Evolutionary conservation across 306 rosid genomes (phyloP), one percentile per base, ranked within the genome.

Genomic region (Calophaca sinica): DNA sequence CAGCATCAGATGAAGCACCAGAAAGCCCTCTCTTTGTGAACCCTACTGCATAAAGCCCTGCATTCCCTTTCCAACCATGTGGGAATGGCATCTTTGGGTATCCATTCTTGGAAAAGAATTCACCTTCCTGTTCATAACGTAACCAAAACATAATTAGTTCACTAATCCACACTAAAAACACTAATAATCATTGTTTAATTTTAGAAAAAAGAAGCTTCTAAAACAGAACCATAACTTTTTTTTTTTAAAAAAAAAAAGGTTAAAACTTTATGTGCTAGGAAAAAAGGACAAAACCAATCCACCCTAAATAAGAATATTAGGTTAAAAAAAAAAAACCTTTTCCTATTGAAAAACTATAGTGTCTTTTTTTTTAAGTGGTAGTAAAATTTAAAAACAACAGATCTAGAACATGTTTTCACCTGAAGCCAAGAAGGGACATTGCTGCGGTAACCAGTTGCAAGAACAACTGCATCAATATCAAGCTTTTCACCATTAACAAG

Each of bases 361-460:
- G 26, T 20, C 26, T 20, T 20, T 20, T 20, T 20, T 20, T 20
- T 20, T 20, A 20, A 20, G 26, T 20, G 26, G 26, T 20, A 20
- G 26, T 20, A 2, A 41, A 41, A 7, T 2, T 7, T 7, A 5
- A 62, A 52, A 79, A 54, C 5, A 64, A 62, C 3, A 2, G 63
- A 77, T 39, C 11, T 51, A 12, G 62, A 79, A 70, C 74, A 52
- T 33, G 36, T 62, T 72, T 88, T 89, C 86, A 93, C 98, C 94
- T 89, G 89, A 68, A 94, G 96, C 98, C 98, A 94, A 79, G 83
- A 87, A 44, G 97, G 98, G 45, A 94, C 98, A 33, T 91, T 94
- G 86, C 97, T 94, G 48, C 94, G 87, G 79, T 91, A 94, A 1
- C 97, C 98, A 1, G 97, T 94, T 0, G 98, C 98, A 1, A 94